These are phyloP conservation scores for Solanum hybrid DNA, from an alignment of 305 asterid species.

Conservation along the genomic window DNA sequence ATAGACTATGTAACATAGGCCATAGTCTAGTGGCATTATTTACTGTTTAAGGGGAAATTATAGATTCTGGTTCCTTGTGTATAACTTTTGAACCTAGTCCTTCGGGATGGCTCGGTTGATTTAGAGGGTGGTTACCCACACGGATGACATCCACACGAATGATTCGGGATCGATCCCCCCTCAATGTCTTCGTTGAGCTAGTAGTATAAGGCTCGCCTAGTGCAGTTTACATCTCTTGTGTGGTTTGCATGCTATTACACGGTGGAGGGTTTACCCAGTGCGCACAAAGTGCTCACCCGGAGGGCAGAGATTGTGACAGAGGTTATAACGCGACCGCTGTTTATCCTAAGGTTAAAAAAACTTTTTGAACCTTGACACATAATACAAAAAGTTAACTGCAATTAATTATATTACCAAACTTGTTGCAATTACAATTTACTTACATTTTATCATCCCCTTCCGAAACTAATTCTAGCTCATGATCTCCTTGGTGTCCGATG, in stretches of 20 bases:
- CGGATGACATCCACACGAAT: too few species aligned
- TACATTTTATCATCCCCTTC: background rate
- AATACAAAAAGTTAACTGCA: background rate
- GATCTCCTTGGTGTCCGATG: background rate
- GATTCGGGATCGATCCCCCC: too few species aligned
- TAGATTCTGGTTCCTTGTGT: background rate
- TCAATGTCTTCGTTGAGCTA: background rate
- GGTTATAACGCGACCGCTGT: rapidly evolving
- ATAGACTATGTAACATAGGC: background rate
- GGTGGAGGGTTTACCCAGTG: rapidly evolving
- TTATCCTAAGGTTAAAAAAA: background rate
- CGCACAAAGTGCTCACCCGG: rapidly evolving
- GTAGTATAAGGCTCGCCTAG: background rate
- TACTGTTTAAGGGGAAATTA: background rate
- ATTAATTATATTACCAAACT: background rate
- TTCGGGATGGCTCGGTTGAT: background rate
- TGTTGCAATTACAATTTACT: background rate
- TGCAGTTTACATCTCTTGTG: too few species aligned
- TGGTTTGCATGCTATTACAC: background rate
- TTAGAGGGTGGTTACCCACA: background rate
- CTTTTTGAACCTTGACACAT: background rate
- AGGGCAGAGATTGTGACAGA: too few species aligned
- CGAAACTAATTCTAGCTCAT: background rate
- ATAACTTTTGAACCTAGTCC: background rate
- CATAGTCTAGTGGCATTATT: background rate